Evolutionary conservation across 2,329 filamentous ascomycete genomes (phyloP).

Genomic region (Penicillium hesseltinei): DNA sequence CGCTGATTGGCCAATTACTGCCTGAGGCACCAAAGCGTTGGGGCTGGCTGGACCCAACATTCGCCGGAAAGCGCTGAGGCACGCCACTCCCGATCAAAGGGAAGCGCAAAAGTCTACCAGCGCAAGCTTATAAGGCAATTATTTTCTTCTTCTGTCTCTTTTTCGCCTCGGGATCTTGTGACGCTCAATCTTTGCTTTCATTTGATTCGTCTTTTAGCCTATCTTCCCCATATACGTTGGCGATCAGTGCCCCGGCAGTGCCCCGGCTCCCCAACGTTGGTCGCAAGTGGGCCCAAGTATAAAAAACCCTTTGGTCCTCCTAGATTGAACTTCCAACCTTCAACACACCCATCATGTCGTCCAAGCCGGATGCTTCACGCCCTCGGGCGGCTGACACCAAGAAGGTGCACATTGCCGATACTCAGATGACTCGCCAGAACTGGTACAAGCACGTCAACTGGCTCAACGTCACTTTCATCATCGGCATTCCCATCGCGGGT

Average conservation of each 20-base stretch:
- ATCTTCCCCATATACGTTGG: conserved; percentile 24
- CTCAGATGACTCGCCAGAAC: conserved; percentile 75
- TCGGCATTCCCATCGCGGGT: conserved; percentile 72
- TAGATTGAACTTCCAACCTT: conserved; percentile 9
- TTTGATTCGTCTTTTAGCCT: conserved; percentile 18
- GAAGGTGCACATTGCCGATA: conserved; percentile 84
- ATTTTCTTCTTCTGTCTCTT: neutral
- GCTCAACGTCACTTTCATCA: conserved; percentile 80
- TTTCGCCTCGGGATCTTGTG: conserved; percentile 32
- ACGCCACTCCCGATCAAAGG: conserved; percentile 16
- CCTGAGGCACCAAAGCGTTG: conserved; percentile 33
- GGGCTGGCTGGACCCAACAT: conserved; percentile 32
- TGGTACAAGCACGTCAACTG: conserved; percentile 94
- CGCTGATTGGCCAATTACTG: neutral
- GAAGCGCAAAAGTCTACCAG: conserved; percentile 6
- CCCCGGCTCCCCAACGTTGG: conserved; percentile 25
- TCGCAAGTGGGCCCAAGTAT: conserved; percentile 25
- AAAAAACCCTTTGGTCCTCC: conserved; percentile 19
- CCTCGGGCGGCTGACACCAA: conserved; percentile 47
- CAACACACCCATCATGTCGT: conserved; percentile 34
- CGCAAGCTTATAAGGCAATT: conserved; percentile 4
- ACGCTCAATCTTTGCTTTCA: conserved; percentile 10
- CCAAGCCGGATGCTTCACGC: conserved; percentile 35
- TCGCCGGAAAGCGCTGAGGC: conserved; percentile 10
- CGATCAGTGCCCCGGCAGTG: conserved; percentile 22